phyloP scores from a whole-genome alignment of 129 eudicot genomes.

The Daucus carota region DH1_v3.0 NC_030386.2:4973501-4974000 shows the following conservation, averaged over 20 bases:
- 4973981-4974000: too few relatives aligned
- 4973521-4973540: conserved; percentile 57
- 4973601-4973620: conserved; percentile 90
- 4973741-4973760: too few relatives aligned
- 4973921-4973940: background rate
- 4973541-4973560: conserved; percentile 52
- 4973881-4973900: background rate
- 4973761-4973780: too few relatives aligned
- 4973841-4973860: background rate
- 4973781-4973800: background rate
- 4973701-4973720: background rate
- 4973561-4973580: conserved; percentile 53
- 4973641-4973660: background rate
- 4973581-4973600: conserved; percentile 67
- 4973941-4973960: too few relatives aligned
- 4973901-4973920: background rate
- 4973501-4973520: conserved; percentile 35
- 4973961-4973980: too few relatives aligned
- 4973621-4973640: conserved; percentile 75
- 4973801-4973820: background rate
- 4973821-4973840: background rate
- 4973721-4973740: too few relatives aligned
- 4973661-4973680: background rate
- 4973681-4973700: background rate
- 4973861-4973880: background rate